Evolutionary conservation across 2,329 filamentous ascomycete genomes (phyloP).

Genomic region (Pseudocercospora eumusae): DNA sequence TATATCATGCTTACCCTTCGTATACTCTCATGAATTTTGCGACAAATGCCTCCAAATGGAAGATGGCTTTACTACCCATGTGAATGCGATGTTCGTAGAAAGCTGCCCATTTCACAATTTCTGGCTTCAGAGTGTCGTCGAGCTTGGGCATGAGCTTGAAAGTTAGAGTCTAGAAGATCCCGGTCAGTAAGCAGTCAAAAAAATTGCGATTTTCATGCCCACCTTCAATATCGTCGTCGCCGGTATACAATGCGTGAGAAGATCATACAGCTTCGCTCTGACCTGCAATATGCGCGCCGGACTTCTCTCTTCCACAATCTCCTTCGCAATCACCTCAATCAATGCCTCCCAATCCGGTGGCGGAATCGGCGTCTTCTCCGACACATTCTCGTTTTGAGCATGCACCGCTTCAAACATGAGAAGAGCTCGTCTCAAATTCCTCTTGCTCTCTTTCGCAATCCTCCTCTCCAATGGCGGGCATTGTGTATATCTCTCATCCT

Average conservation of each 20-base stretch:
- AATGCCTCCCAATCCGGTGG: constrained; percentile 97
- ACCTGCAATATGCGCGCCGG: constrained; percentile 85
- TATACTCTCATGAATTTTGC: constrained; percentile 97
- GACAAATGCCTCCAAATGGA: constrained; percentile 96
- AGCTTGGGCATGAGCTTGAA: constrained; percentile 88
- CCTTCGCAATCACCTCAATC: constrained; percentile 83
- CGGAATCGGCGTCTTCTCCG: constrained; percentile 83
- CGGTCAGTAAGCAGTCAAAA: not conserved
- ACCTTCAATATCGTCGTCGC: constrained; percentile 88
- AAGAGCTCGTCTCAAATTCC: constrained; percentile 85
- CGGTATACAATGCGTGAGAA: constrained; percentile 95
- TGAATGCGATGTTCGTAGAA: constrained; percentile 97
- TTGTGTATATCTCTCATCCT: constrained; percentile 81
- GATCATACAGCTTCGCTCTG: constrained; percentile 91
- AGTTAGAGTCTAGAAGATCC: constrained; percentile 65
- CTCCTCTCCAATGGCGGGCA: constrained; percentile 74
- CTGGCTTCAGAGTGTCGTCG: constrained; percentile 84
- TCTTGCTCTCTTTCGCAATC: constrained; percentile 85
- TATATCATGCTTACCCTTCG: constrained; percentile 64
- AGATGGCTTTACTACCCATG: constrained; percentile 87
- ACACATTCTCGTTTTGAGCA: constrained; percentile 93
- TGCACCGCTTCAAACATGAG: constrained; percentile 98
- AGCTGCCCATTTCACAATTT: constrained; percentile 92
- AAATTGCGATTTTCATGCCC: constrained; percentile 11
- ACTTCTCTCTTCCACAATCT: constrained; percentile 92